Conservation (phyloP, 2,329 filamentous ascomycete genomes). For the Penicillium concentricum region DNA sequence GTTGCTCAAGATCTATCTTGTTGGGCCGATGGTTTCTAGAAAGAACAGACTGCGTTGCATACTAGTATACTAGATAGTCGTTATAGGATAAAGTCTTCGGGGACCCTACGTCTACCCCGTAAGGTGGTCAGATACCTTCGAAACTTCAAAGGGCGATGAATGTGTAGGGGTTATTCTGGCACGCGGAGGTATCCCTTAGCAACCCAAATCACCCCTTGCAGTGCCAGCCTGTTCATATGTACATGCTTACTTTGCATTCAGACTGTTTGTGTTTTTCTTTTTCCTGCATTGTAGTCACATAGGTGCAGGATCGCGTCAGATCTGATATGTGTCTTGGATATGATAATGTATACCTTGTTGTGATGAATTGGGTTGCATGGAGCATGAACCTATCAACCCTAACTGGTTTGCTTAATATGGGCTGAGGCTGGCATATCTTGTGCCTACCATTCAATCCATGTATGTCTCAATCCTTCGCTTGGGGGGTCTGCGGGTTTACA, state of each 20-base stretch:
- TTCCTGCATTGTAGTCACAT: not conserved
- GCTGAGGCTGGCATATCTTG: not conserved
- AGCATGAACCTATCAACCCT: not conserved
- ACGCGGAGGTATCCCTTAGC: conserved; percentile 7
- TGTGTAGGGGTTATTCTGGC: not conserved
- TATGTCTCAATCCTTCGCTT: not conserved
- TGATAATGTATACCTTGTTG: not conserved
- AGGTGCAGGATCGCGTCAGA: not conserved
- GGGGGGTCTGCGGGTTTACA: not conserved
- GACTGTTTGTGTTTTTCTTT: not conserved
- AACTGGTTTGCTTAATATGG: not conserved
- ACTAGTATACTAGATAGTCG: not conserved
- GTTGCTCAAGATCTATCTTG: not conserved
- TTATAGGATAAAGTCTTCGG: not conserved
- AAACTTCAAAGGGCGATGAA: not conserved
- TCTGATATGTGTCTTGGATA: not conserved
- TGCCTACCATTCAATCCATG: not conserved
- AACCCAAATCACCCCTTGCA: conserved; percentile 14
- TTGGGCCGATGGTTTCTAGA: not conserved
- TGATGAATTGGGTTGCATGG: not conserved
- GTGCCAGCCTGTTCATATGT: not conserved
- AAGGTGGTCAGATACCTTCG: not conserved
- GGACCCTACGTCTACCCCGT: too few relatives aligned
- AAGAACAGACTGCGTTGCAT: not conserved
- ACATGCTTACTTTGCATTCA: not conserved